These are phyloP conservation scores for Saitoella complicata DNA, from an alignment of 805 yeast genomes.

Conservation along the genomic window DNA sequence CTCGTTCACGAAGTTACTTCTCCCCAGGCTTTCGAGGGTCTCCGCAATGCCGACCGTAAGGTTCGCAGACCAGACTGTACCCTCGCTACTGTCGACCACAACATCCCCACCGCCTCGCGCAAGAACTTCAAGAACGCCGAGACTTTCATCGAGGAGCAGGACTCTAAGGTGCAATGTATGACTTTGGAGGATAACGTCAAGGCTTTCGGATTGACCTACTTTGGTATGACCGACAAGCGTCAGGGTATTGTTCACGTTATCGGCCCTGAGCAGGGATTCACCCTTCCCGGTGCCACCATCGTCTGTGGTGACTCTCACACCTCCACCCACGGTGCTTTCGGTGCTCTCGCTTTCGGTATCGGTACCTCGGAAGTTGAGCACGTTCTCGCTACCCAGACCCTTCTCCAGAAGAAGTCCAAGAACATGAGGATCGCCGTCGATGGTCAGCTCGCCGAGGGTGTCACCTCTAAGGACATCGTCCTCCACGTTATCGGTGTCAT, in stretches of 20 bases:
- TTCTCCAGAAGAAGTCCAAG: slow-evolving; percentile 82
- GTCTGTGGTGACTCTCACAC: slow-evolving; percentile 99
- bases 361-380: slow-evolving; percentile 99
- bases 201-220: slow-evolving; percentile 76
- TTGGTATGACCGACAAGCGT: slow-evolving; percentile 86
- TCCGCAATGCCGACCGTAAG: slow-evolving; percentile 66
- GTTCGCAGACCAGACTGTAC: slow-evolving; percentile 54
- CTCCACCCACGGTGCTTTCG: slow-evolving; percentile 97
- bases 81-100: slow-evolving; percentile 30
- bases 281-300: slow-evolving; percentile 95
- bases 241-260: slow-evolving; percentile 98
- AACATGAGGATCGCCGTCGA: slow-evolving; percentile 82
- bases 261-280: slow-evolving; percentile 98
- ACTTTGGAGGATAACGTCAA: slow-evolving; percentile 87
- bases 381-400: slow-evolving; percentile 91
- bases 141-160: slow-evolving; percentile 75
- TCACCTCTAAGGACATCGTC: slow-evolving; percentile 90
- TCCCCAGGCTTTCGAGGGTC: slow-evolving; percentile 97
- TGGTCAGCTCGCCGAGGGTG: slow-evolving; percentile 74
- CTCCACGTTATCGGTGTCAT: slow-evolving; percentile 89
- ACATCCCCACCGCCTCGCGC: slow-evolving; percentile 90
- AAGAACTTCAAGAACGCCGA: slow-evolving; percentile 52
- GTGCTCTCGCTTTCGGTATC: slow-evolving; percentile 93
- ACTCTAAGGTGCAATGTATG: slow-evolving; percentile 79
- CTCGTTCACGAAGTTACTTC: slow-evolving; percentile 97